Evolutionary conservation across 768 basidiomycete species (phyloP), one percentile per base, ranked within the genome.

Genomic region (Chiua virens): DNA sequence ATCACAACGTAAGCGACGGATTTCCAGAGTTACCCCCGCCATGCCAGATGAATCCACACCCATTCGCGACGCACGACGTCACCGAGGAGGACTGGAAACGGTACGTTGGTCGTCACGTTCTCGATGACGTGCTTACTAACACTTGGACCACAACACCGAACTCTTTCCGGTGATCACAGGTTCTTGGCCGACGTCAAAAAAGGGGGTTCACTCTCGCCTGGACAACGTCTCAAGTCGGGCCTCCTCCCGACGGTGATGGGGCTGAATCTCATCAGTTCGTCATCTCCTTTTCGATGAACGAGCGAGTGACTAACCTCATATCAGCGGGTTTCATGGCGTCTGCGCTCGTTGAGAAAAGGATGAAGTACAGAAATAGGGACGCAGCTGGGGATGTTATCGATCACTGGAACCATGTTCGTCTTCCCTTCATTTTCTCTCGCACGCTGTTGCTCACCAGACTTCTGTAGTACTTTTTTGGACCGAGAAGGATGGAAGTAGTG

Each of bases 1-100:
- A 28, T 34, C 41, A 58, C 4, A 47, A 53, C 1, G 46, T 83
- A 37, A 62, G 63, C 34, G 60, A 64, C 13, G 80, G 81, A 1
- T 82, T 83, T 59, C 75, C 75, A 0, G 53, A 58, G 14, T 32
- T 72, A 8, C 70, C 74, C 0, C 81, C 81, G 1, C 74, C 75
- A 2, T 69, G 74, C 5, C 49, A 53, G 25, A 25, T 60, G 9
- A 52, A 54, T 17, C 73, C 72, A 10, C 82, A 83, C 57, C 81
- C 81, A 22, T 83, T 83, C 57, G 57, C 61, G 21, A 66, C 73
- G 42, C 77, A 79, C 60, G 80, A 83, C 56, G 63, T 83, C 4
- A 55, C 47, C 0, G 74, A 81, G 62, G 67, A 62, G 17, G 82
- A 83, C 60, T 83, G 82, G 82, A 58, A 64, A 36, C 67, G 70